A percentile compares a stretch with the other conserved stretches of the same genome.
phyloP scores from a whole-genome alignment of 192 early-diverging fungal genomes.

The Backusella morwellensis region DNA sequence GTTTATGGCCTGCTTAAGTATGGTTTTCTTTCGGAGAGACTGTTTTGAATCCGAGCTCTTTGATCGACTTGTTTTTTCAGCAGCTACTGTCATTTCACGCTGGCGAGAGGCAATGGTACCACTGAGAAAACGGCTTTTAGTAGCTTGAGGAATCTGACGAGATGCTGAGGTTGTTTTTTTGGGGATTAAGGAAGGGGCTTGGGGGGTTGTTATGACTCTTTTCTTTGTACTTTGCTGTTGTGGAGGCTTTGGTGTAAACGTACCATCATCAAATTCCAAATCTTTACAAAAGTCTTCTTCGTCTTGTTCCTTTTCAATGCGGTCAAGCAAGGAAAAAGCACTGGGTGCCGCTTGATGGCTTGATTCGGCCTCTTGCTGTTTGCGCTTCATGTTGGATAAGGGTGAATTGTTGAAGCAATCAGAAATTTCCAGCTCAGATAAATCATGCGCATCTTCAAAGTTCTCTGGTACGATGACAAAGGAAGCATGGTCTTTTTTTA shows the following conservation, averaged over 20 bases:
- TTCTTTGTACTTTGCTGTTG: background rate
- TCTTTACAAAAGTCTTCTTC: conserved; percentile 15
- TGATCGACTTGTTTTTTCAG: background rate
- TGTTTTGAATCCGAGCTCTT: background rate
- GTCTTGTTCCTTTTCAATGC: background rate
- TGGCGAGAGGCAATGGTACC: conserved; percentile 13
- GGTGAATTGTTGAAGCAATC: background rate
- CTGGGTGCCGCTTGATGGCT: background rate
- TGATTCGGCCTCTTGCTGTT: background rate
- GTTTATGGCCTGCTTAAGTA: background rate
- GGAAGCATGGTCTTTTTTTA: background rate
- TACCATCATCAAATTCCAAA: background rate
- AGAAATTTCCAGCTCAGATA: background rate
- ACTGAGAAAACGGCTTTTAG: background rate
- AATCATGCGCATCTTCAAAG: background rate
- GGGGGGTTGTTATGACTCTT: background rate
- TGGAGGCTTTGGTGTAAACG: background rate
- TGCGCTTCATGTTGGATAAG: background rate
- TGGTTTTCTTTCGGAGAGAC: background rate
- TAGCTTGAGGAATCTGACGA: background rate
- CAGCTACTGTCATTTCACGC: background rate
- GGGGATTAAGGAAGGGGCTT: background rate
- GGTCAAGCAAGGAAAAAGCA: background rate
- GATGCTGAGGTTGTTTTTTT: background rate
- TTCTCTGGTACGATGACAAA: background rate